A percentile compares a stretch with the other conserved stretches of the same genome.
phyloP scores from a whole-genome alignment of 1,284 basidiomycete species.

The Ustilago cynodontis region DNA sequence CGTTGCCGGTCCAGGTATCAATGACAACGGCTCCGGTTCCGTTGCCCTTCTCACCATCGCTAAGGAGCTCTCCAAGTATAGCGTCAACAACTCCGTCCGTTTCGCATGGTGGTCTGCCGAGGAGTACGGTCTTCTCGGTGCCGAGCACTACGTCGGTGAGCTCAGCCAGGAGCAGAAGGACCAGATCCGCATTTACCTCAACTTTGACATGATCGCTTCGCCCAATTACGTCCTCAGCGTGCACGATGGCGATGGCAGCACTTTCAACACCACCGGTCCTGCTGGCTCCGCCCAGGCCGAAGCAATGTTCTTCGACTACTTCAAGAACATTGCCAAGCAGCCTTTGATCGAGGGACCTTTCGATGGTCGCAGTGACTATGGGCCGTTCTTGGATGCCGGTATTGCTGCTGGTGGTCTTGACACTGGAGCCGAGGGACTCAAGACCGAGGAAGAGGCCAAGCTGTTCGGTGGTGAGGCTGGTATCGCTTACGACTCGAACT shows the following conservation, averaged over 20 bases:
- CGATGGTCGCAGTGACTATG: slow-evolving; percentile 36
- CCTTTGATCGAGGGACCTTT: slow-evolving; percentile 35
- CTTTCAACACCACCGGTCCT: slow-evolving; percentile 33
- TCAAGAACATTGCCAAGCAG: slow-evolving; percentile 35
- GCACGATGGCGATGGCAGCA: slow-evolving; percentile 42
- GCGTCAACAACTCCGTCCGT: slow-evolving; percentile 37
- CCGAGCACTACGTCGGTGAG: slow-evolving; percentile 35
- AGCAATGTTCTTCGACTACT: slow-evolving; percentile 34
- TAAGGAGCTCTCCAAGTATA: slow-evolving; percentile 36
- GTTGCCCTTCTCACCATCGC: slow-evolving; percentile 41
- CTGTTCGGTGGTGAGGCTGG: slow-evolving; percentile 41
- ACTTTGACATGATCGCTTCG: slow-evolving; percentile 52
- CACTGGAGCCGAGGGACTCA: slow-evolving; percentile 42
- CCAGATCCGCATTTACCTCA: slow-evolving; percentile 41
- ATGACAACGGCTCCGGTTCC: slow-evolving; percentile 49
- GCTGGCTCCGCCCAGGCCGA: slow-evolving; percentile 38
- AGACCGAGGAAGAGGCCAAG: slow-evolving; percentile 42
- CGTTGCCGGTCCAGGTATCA: slow-evolving; percentile 42
- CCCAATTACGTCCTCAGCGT: slow-evolving; percentile 45
- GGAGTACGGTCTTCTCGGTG: slow-evolving; percentile 43
- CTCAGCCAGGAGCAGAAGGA: slow-evolving; percentile 26
- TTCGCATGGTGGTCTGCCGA: slow-evolving; percentile 50
- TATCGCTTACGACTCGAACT: slow-evolving; percentile 38
- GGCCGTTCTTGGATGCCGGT: slow-evolving; percentile 45
- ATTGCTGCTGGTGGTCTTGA: slow-evolving; percentile 45